Evolutionary conservation across 129 eudicot species (phyloP), one percentile per base, ranked within the genome.

Genomic region (Flaveria sonorensis): DNA sequence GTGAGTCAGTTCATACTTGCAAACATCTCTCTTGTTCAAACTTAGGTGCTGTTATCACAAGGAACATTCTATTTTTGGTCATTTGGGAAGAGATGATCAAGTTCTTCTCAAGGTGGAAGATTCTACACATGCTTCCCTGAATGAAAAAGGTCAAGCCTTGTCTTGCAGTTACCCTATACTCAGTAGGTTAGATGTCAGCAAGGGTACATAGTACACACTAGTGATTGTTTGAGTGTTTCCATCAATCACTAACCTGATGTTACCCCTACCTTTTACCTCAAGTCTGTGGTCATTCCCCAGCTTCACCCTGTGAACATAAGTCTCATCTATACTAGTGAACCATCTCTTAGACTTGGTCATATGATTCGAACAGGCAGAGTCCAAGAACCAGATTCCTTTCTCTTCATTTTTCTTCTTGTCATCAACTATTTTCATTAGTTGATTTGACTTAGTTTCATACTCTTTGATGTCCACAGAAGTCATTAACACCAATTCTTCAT

Each of bases 231-330:
- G 79, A 10, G 70, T 24, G 14, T 3, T 20, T 20, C n/a, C 65
- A 1, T 61, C 24, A n/a, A 39, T 47, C 2, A 5, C 42, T 10
- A 74, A 3, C 4, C 59, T 15, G 6, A 56, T 15, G 18, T 48
- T 61, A 0, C 81, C 81, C 40, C 12, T 76, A 19, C 81, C 81
- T 53, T 64, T 62, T 12, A 76, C 67, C 7, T 65, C 81, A 32
- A 76, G 4, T 28, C 21, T 65, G 10, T 19, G 42, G 6, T 11
- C 74, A 66, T 76, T 76, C 12, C 73, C 81, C 6, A 76, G 4
- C 43, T 8, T 66, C 10, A 76, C 74, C 1, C 4, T 76, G 32
- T 62, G 26, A 12, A 32, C 24, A n/a, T 9, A 66, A 13, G 36
- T 8, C 13, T 60, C 59, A 30, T 75, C 45, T 7, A 75, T 4